Evolutionary conservation across 331 rosid species (phyloP), one percentile per base, ranked within the genome.

Genomic region (Malus hybrid): DNA sequence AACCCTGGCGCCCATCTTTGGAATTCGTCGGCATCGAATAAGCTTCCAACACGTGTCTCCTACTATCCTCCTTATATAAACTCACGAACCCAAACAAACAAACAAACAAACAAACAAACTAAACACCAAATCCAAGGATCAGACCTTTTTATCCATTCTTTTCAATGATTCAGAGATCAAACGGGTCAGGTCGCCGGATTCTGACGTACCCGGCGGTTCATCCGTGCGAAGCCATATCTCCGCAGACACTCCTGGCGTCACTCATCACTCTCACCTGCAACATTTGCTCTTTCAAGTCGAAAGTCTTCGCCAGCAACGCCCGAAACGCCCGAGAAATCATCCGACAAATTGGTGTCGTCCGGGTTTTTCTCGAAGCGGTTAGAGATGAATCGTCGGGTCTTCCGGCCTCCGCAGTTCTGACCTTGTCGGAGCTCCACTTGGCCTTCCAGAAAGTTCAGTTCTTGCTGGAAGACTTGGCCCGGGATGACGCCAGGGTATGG

Each of bases 191-290:
- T 75, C 98, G 98, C 77, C 93, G 96, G 89, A 53, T 85, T 6
- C 79, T 93, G 5, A 81, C 84, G 0, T 88, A 22, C 20, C 92
- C 96, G 87, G 98, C 89, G 70, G 88, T 93, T 75, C 88, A 77
- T 80, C 93, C 98, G 0, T 90, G 83, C 67, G 78, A 68, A 5
- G 53, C 66, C 22, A 65, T 89, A 8, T 9, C 89, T 71, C 77
- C 80, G 1, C 30, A 82, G 3, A 90, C 92, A 3, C 86, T 91
- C 16, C 19, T 91, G 26, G 4, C 50, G 58, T 90, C 95, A 0
- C 75, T 90, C n/a, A 71, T 88, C 57, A 33, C 78, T 9, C 82
- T 90, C 63, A 80, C 87, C 28, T 30, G 52, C 13, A 15, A n/a
- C 15, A 87, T 94, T 20, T 85, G 84, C 30, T 30, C 34, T 52